Evolutionary conservation across 305 asterid genomes (phyloP), one percentile per base, ranked within the genome.

Genomic region (Fraxinus nigra): DNA sequence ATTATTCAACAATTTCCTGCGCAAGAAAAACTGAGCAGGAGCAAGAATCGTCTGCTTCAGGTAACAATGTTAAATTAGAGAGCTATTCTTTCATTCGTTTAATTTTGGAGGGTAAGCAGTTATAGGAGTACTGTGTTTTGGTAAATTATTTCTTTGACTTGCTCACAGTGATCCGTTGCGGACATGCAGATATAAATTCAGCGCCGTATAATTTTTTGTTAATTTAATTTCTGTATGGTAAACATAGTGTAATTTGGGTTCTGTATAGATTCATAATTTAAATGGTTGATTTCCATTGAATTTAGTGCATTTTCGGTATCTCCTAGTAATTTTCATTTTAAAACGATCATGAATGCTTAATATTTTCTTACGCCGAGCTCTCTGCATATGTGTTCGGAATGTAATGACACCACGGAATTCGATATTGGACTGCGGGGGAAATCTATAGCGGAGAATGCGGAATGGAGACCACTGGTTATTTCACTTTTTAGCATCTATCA

Each of bases 1-100:
- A 24, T 72, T 77, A 46, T 72, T 77, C 91, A 20, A 83, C 74
- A 26, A 61, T 86, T 83, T 48, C 90, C 59, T 51, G 87, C 82
- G 90, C 97, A 7, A 88, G 93, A 83, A 90, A 91, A 83, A 84
- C 92, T 14, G 91, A 89, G 84, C 89, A 85, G 69, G 92, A 89
- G 86, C 91, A 89, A 80, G 87, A 89, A 72, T 89, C 92, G 33
- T 91, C 91, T 82, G 80, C 85, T 80, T 85, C 93, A n/a, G 88
- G 91, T 82, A 70, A 81, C 73, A 11, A 24, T 24, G 7, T 26
- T 65, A 7, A 61, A 65, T 65, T 28, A 26, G 73, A 65, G 35
- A 67, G 74, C 32, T 67, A 2, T 67, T 67, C 74, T 13, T 67
- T 28, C 9, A 67, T 26, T 67, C 9, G 10, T 67, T 65, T 28